These are phyloP conservation scores for Sporothrix phasma DNA, from an alignment of 2,329 filamentous ascomycete species.

Conservation along the genomic window DNA sequence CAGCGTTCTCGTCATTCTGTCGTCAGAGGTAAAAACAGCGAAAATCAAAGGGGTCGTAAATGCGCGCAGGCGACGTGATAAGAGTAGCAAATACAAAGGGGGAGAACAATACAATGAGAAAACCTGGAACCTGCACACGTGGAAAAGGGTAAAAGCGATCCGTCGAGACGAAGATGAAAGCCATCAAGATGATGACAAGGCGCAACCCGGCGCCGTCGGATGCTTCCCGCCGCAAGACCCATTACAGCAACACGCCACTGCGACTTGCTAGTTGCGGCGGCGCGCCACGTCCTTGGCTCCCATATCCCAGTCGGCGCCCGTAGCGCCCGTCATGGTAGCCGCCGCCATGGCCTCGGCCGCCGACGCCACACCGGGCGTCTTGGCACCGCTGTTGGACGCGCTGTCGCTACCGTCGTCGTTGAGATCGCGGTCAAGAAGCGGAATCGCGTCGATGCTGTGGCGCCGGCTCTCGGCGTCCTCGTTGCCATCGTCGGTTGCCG, in stretches of 20 bases:
- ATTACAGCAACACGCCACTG: no score
- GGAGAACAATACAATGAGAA: not conserved
- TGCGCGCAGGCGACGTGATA: not conserved
- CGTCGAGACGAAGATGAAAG: not conserved
- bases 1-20: not conserved
- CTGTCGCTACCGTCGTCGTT: constrained; percentile 2
- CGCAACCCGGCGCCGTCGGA: no score
- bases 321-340: constrained; percentile 17
- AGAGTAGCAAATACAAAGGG: not conserved
- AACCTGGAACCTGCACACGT: not conserved
- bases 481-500: constrained; percentile 13
- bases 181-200: not conserved
- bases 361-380: constrained; percentile 4
- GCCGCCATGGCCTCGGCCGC: constrained; percentile 14
- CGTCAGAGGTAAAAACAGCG: not conserved
- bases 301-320: constrained; percentile 24
- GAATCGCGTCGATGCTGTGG: constrained; percentile 44
- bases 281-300: constrained; percentile 38
- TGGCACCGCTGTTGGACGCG: constrained; percentile 6
- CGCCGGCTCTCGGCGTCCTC: constrained; percentile 17
- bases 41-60: not conserved
- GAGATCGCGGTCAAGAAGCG: constrained; percentile 42
- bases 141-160: not conserved
- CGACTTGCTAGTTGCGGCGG: constrained; percentile 27
- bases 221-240: no score